phyloP scores from a whole-genome alignment of 2,329 filamentous ascomycete genomes.

The Ambrosiella beaveri region DNA sequence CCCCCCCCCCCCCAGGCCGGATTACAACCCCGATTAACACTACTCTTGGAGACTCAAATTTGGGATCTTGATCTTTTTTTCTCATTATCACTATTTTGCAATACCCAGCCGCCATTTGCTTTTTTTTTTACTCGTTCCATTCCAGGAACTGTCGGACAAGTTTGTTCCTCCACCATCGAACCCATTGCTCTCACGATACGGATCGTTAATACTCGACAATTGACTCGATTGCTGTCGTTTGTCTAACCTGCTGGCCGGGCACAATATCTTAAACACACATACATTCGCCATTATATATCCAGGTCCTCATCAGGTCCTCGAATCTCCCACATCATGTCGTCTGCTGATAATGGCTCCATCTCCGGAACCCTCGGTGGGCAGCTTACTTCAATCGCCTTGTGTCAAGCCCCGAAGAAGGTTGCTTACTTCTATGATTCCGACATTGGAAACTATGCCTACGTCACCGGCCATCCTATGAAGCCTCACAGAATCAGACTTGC shows the following conservation, averaged over 20 bases:
- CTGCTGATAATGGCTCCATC: conserved; percentile 10
- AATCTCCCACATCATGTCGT: conserved; percentile 1
- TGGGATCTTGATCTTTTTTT: no score
- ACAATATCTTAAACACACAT: not conserved
- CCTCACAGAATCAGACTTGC: conserved; percentile 88
- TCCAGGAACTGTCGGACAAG: no score
- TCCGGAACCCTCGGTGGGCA: conserved; percentile 10
- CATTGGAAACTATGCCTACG: conserved; percentile 95
- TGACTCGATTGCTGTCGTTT: not conserved
- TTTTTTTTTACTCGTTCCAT: no score
- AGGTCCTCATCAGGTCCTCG: not conserved
- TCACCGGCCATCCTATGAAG: conserved; percentile 96
- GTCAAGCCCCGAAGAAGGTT: conserved; percentile 53
- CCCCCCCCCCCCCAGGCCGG: not conserved
- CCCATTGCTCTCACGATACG: not conserved
- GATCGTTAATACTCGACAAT: not conserved
- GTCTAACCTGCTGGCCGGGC: not conserved
- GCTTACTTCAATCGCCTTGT: conserved; percentile 29
- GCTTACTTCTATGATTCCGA: conserved; percentile 98
- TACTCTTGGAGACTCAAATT: no score
- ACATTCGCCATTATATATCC: not conserved
- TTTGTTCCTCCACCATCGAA: not conserved
- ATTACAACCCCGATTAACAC: no score
- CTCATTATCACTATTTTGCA: no score
- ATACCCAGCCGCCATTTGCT: no score